Evolutionary conservation across 1,284 basidiomycete species (phyloP), one percentile per base, ranked within the genome.

Genomic region (Waitea zeae): DNA sequence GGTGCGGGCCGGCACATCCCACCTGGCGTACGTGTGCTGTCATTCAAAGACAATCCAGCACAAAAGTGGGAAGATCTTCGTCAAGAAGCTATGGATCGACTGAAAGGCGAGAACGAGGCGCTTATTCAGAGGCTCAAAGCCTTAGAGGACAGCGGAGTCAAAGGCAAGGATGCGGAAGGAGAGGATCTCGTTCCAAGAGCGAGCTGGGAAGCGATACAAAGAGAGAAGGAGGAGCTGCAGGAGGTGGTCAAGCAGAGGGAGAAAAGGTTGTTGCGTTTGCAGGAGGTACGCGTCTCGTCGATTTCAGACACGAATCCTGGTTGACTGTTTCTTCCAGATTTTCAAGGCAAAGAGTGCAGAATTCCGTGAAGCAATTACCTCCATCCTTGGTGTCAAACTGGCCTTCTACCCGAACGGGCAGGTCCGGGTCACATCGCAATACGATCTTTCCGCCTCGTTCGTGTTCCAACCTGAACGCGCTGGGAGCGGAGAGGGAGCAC

Each of bases 401-500:
- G 73, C 76, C 1, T 89, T 90, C 49, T 76, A 81, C 41, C 77
- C 76, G 3, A 87, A 83, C 36, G 84, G 84, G 0, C 73, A 82
- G 42, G 75, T 89, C 29, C 67, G 82, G 22, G 70, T 89, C 36
- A 88, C 83, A 3, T 79, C 75, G n/a, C 60, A 78, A 38, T 88
- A 75, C 50, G 80, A 84, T 47, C 58, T 80, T 5, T 61, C 59
- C 35, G 71, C 76, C 11, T 66, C 68, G 20, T 82, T 82, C 46
- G 70, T 78, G 17, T 83, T 83, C 50, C 69, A 73, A 46, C 76
- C 78, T 26, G 7, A 37, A 37, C 15, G 41, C 39, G 7, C 49
- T 45, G 4, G 44, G 50, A 5, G 63, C 60, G 5, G 22, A 26
- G 22, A 26, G n/a, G 22, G 22, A 7, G 61, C 59, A 39, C 60